Conservation (phyloP, 257 asterid species). For the Marsdenia floribunda region DNA sequence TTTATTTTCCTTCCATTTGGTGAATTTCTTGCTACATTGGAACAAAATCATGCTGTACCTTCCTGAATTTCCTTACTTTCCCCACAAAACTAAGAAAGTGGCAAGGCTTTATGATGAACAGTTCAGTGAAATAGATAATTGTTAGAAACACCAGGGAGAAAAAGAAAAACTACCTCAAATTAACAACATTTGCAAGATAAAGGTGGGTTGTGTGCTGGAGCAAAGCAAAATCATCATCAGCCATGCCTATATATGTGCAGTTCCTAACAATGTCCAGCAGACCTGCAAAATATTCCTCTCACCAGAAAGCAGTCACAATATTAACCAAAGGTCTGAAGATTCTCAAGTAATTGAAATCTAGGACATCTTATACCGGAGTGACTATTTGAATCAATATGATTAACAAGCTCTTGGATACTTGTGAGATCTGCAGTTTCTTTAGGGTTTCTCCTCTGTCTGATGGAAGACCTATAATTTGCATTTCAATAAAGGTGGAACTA, state of each 20-base stretch:
- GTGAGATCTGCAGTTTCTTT: slow-evolving; percentile 88
- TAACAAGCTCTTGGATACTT: slow-evolving; percentile 79
- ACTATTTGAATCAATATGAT: slow-evolving; percentile 59
- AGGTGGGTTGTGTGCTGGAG: slow-evolving; percentile 84
- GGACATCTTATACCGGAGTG: slow-evolving; percentile 53
- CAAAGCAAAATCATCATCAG: slow-evolving; percentile 79
- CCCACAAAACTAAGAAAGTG: not conserved
- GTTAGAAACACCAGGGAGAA: not conserved
- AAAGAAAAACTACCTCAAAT: slow-evolving; percentile 59
- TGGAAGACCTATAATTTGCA: slow-evolving; percentile 52
- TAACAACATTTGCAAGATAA: slow-evolving; percentile 84
- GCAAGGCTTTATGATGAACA: not conserved
- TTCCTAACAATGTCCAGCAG: slow-evolving; percentile 71
- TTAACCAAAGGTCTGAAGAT: slow-evolving; percentile 2
- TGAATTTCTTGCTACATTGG: not conserved
- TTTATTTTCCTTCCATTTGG: not conserved
- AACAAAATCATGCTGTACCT: not conserved
- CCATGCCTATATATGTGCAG: slow-evolving; percentile 94
- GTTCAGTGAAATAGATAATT: not conserved
- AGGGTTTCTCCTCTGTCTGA: slow-evolving; percentile 84
- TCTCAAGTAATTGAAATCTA: not conserved
- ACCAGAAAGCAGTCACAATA: slow-evolving; percentile 6
- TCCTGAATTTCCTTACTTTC: too few relatives aligned
- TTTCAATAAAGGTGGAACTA: not conserved
- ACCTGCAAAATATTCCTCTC: slow-evolving; percentile 32